Conservation (phyloP, 2,329 filamentous ascomycete genomes). For the Colletotrichum paranaense region DNA sequence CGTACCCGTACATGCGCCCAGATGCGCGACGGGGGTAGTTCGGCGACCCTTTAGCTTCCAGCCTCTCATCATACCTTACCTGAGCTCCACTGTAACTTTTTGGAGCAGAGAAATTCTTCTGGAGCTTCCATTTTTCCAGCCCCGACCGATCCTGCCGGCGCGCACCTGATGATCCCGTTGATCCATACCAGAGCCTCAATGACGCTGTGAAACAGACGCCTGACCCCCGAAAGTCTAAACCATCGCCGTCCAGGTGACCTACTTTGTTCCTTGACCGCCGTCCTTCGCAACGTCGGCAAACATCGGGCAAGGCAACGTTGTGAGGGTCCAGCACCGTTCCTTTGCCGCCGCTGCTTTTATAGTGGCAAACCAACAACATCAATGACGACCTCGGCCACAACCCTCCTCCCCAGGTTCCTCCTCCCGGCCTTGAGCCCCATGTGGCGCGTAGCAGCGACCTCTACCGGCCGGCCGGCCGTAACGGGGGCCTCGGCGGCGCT, state of each 20-base stretch:
- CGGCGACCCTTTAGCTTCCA: slow-evolving; percentile 10
- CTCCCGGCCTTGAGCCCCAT: slow-evolving; percentile 70
- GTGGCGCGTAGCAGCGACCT: slow-evolving; percentile 56
- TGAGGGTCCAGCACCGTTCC: background rate
- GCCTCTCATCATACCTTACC: background rate
- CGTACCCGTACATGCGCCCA: background rate
- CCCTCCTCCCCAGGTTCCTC: slow-evolving; percentile 74
- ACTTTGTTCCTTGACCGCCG: background rate
- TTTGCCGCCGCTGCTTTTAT: background rate
- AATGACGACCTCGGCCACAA: slow-evolving; percentile 59
- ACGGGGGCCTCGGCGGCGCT: background rate
- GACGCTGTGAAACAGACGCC: slow-evolving; percentile 30
- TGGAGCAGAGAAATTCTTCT: slow-evolving; percentile 25
- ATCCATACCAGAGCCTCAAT: slow-evolving; percentile 26
- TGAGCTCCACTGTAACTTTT: slow-evolving; percentile 14
- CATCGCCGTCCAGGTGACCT: slow-evolving; percentile 21
- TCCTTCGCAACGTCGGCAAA: background rate
- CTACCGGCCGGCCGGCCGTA: slow-evolving; percentile 40
- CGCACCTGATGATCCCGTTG: slow-evolving; percentile 27
- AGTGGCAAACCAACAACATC: slow-evolving; percentile 27
- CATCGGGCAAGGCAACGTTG: background rate
- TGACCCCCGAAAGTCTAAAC: slow-evolving; percentile 5
- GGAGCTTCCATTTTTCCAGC: slow-evolving; percentile 32
- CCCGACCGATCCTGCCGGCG: slow-evolving; percentile 19
- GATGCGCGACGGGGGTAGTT: slow-evolving; percentile 15